Conservation (phyloP, 2,329 filamentous ascomycete species). For the Zalaria obscura region DNA sequence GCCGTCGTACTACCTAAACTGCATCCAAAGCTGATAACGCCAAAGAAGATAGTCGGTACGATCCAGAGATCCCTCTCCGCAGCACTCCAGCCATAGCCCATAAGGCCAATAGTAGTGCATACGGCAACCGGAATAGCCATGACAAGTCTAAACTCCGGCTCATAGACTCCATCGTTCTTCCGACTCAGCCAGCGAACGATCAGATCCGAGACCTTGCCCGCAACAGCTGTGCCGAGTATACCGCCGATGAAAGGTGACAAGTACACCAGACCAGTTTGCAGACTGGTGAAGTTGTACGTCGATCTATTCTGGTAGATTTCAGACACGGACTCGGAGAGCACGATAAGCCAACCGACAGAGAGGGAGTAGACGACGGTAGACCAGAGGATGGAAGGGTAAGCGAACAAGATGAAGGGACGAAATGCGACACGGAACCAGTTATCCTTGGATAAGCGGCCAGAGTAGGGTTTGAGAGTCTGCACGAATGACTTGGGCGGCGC, state of each 20-base stretch:
- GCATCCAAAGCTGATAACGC: conserved; percentile 82
- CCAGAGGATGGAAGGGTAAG: conserved; percentile 84
- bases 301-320: conserved; percentile 58
- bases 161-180: conserved; percentile 84
- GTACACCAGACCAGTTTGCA: conserved; percentile 77
- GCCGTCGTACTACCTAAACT: conserved; percentile 78
- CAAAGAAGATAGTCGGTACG: conserved; percentile 86
- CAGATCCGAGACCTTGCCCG: conserved; percentile 73
- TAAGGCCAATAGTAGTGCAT: conserved; percentile 69
- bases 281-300: conserved; percentile 65
- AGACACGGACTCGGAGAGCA: conserved; percentile 76
- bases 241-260: conserved; percentile 81
- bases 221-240: conserved; percentile 79
- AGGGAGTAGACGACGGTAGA: conserved; percentile 72
- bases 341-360: conserved; percentile 89
- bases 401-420: conserved; percentile 72
- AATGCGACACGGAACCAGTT: conserved; percentile 65
- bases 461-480: conserved; percentile 62
- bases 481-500: conserved; percentile 55
- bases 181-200: conserved; percentile 71
- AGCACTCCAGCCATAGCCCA: conserved; percentile 94
- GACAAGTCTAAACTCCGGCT: conserved; percentile 81
- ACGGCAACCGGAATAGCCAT: conserved; percentile 74
- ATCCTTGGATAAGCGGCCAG: conserved; percentile 64
- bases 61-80: conserved; percentile 67